phyloP scores from a whole-genome alignment of 2,329 filamentous ascomycete genomes.

The Beauveria rudraprayagi region DNA sequence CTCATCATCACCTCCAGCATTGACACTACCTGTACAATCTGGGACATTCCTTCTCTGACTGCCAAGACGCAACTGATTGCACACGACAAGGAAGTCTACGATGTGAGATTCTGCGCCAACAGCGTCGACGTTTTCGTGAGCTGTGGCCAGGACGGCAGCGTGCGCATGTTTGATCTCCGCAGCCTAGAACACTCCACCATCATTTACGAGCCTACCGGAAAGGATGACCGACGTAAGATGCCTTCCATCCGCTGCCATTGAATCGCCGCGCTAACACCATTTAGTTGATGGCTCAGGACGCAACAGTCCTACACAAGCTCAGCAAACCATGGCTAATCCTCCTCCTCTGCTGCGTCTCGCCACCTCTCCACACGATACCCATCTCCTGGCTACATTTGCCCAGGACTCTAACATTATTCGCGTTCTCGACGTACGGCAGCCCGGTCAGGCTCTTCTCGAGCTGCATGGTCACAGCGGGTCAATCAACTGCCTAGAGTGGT shows the following conservation, averaged over 20 bases:
- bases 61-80: constrained; percentile 98
- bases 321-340: constrained; percentile 69
- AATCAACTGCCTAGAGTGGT: constrained; percentile 95
- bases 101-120: constrained; percentile 95
- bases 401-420: constrained; percentile 87
- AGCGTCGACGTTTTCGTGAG: constrained; percentile 98
- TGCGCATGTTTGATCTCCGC: constrained; percentile 95
- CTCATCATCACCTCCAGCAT: constrained; percentile 98
- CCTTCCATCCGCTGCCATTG: background rate
- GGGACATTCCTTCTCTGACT: constrained; percentile 96
- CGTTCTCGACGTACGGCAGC: constrained; percentile 92
- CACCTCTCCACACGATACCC: constrained; percentile 89
- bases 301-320: constrained; percentile 65
- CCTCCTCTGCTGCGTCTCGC: constrained; percentile 73
- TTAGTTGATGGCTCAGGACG: constrained; percentile 50
- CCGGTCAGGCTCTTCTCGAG: constrained; percentile 88
- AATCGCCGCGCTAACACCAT: constrained; percentile 16
- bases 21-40: constrained; percentile 97
- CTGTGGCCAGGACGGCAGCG: constrained; percentile 93
- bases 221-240: constrained; percentile 62
- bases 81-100: constrained; percentile 98
- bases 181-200: constrained; percentile 97
- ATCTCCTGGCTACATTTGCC: constrained; percentile 94
- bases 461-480: constrained; percentile 79
- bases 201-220: constrained; percentile 94